Evolutionary conservation across 345 rosid species (phyloP), one percentile per base, ranked within the genome.

Genomic region (Acer saccharum): DNA sequence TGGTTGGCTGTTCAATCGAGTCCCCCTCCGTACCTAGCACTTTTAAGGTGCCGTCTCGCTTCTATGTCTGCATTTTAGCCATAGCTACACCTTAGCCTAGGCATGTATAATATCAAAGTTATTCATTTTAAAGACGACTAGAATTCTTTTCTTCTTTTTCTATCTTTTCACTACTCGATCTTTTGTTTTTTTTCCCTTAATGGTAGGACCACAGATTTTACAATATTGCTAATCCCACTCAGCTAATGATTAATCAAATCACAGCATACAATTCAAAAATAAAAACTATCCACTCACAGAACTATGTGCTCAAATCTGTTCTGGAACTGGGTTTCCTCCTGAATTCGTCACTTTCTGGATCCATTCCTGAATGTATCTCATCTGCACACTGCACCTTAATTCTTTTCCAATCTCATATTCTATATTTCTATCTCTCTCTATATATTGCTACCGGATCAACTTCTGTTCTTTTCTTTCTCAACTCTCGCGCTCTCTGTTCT

Each of bases 11-110:
- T 84, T 82, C 76, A 82, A 86, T 84, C 87, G 57, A 82, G 80
- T 76, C 81, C 76, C 80, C 85, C 66, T 73, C 84, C 81, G 86
- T 84, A 82, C 87, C 54, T 54, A 71, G 78, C 83, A 83, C 84
- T 58, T 64, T 29, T 74, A 68, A 75, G 77, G 83, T 77, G 81
- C 79, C 68, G 60, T 70, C 27, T 58, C 70, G 35, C 74, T n/a
- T 52, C 72, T 70, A 58, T 76, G 61, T 83, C 83, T 79, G 69
- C 81, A 52, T 46, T 64, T 68, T 74, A 44, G 27, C 83, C 16
- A 52, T 77, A 44, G 78, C 84, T 46, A 55, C 55, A 35, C 35
- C 10, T 25, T 79, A 62, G 80, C 7, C 81, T 64, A 72, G 76
- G 72, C 69, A 80, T 54, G 18, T 13, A 13, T 44, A 44, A 52